These are phyloP conservation scores for Apiospora pterosperma DNA, from an alignment of 2,329 filamentous ascomycete genomes.

Conservation along the genomic window DNA sequence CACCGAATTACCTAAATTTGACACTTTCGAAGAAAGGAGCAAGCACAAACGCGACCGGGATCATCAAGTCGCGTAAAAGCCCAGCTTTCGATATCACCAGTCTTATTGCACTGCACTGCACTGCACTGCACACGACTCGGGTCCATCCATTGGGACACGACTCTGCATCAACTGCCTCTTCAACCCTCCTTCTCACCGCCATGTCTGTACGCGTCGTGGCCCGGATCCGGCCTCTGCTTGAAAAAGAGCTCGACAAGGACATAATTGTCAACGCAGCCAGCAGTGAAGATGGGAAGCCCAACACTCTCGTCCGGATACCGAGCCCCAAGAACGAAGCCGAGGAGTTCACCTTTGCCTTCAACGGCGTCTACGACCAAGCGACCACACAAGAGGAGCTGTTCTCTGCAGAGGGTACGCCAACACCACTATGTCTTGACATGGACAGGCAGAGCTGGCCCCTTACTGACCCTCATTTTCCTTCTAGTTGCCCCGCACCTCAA, in stretches of 20 bases:
- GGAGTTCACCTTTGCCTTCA: conserved; percentile 92
- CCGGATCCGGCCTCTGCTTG: conserved; percentile 82
- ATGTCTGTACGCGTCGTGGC: conserved; percentile 84
- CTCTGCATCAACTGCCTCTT: background rate
- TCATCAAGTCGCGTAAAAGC: background rate
- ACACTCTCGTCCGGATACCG: conserved; percentile 78
- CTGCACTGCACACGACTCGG: background rate
- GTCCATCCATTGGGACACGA: background rate
- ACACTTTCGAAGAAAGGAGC: background rate
- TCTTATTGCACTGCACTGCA: background rate
- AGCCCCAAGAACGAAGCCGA: conserved; percentile 91
- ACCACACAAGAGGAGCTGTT: conserved; percentile 86
- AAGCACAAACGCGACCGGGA: background rate
- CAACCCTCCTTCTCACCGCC: conserved; percentile 1
- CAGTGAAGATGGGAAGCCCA: conserved; percentile 57
- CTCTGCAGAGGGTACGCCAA: conserved; percentile 72
- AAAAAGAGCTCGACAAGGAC: conserved; percentile 82
- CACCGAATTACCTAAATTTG: background rate
- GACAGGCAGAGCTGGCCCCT: background rate
- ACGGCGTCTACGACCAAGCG: conserved; percentile 79
- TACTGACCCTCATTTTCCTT: conserved; percentile 15
- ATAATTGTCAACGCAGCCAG: conserved; percentile 72
- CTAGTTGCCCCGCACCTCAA: conserved; percentile 86
- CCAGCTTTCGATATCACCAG: background rate
- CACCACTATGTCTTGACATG: conserved; percentile 1